These are phyloP conservation scores for Trypanosoma boissoni DNA, from an alignment of 208 protist species.

Conservation along the genomic window DNA sequence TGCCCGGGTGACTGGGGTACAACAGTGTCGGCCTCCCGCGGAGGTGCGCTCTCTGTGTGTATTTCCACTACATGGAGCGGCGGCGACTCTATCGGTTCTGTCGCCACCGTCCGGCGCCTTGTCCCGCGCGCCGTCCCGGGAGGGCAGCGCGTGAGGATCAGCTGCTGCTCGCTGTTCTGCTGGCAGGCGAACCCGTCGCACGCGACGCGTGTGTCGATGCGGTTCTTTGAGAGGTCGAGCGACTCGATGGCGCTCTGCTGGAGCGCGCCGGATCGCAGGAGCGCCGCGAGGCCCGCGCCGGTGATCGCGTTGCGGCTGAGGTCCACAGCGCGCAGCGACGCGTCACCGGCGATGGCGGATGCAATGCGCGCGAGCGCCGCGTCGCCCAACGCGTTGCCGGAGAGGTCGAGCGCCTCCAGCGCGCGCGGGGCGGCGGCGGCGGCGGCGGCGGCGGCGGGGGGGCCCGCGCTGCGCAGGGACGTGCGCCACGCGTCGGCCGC, in stretches of 20 bases:
- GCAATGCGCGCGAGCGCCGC: constrained; percentile 40
- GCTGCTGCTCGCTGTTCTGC: constrained; percentile 24
- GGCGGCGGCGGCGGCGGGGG: background rate
- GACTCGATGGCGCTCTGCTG: constrained; percentile 47
- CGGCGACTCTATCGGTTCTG: too few relatives aligned
- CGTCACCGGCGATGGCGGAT: constrained; percentile 33
- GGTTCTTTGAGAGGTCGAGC: constrained; percentile 58
- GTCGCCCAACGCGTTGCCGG: constrained; percentile 54
- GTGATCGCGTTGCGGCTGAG: constrained; percentile 50
- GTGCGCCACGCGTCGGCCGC: constrained; percentile 31
- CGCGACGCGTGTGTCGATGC: constrained; percentile 7
- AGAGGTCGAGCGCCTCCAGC: constrained; percentile 48
- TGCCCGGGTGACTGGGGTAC: too few relatives aligned
- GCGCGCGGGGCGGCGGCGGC: constrained; percentile 6
- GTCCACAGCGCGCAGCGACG: constrained; percentile 45
- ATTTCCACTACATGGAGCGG: too few relatives aligned
- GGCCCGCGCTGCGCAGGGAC: constrained; percentile 33
- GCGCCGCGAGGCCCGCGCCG: constrained; percentile 22
- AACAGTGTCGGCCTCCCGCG: too few relatives aligned
- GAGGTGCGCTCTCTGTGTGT: too few relatives aligned
- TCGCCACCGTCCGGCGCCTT: too few relatives aligned
- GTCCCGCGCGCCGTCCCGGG: too few relatives aligned
- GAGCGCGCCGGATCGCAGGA: constrained; percentile 35
- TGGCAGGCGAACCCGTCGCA: constrained; percentile 20
- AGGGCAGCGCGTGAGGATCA: constrained; percentile 26